Evolutionary conservation across 805 yeast genomes (phyloP).

Genomic region (Starmera amethionina): DNA sequence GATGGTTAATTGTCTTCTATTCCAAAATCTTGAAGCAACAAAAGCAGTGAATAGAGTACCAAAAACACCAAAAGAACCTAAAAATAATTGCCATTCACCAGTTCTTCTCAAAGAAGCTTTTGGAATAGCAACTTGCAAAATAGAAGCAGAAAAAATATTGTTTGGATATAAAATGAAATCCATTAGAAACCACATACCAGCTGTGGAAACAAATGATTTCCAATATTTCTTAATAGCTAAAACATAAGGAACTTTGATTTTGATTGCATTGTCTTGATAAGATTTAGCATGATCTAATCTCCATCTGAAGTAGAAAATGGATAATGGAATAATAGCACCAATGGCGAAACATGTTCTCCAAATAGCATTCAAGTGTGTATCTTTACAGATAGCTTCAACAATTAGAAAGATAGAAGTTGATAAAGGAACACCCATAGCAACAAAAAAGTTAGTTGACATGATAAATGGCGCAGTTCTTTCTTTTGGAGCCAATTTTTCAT

Average conservation of each 20-base stretch:
- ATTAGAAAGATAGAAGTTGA: slow-evolving; percentile 35
- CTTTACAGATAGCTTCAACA: slow-evolving; percentile 31
- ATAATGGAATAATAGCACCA: slow-evolving; percentile 29
- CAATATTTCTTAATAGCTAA: slow-evolving; percentile 24
- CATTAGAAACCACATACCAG: slow-evolving; percentile 52
- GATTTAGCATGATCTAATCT: slow-evolving; percentile 28
- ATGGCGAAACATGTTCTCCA: slow-evolving; percentile 42
- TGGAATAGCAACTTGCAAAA: slow-evolving; percentile 33
- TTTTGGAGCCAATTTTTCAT: slow-evolving; percentile 26
- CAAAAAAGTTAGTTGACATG: slow-evolving; percentile 35
- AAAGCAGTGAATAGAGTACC: slow-evolving; percentile 3
- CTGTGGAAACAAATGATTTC: slow-evolving; percentile 41
- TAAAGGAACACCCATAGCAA: slow-evolving; percentile 38
- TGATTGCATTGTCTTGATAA: slow-evolving; percentile 33
- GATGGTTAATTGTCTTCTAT: slow-evolving; percentile 4
- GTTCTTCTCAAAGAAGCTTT: slow-evolving; percentile 10
- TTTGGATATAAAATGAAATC: slow-evolving; percentile 60
- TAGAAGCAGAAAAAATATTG: slow-evolving; percentile 45
- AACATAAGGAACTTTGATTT: slow-evolving; percentile 4
- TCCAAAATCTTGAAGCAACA: slow-evolving; percentile 1
- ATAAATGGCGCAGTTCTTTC: slow-evolving; percentile 33
- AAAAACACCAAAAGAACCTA: slow-evolving; percentile 4
- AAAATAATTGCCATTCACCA: slow-evolving; percentile 8
- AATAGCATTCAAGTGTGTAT: slow-evolving; percentile 22
- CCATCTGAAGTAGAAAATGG: slow-evolving; percentile 8